phyloP scores from a whole-genome alignment of 192 early-diverging fungal species.

The Martensiomyces pterosporus region DNA sequence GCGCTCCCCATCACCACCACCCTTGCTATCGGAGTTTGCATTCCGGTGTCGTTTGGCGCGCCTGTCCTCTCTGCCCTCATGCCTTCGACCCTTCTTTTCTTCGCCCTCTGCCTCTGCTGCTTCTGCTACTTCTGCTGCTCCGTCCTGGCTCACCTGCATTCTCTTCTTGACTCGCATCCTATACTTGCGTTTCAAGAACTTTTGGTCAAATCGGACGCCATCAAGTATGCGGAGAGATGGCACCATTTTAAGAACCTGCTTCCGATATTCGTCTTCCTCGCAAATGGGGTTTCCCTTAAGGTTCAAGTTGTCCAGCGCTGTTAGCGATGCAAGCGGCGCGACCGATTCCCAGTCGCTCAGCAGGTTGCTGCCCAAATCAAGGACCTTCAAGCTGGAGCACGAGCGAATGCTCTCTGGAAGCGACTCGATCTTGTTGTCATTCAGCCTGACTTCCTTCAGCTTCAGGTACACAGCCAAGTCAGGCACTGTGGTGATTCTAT shows the following conservation, averaged over 20 bases:
- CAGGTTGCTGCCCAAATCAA: slow-evolving; percentile 72
- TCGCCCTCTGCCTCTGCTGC: no score
- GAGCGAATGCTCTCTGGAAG: slow-evolving; percentile 56
- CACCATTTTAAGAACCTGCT: slow-evolving; percentile 6
- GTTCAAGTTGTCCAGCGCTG: slow-evolving; percentile 12
- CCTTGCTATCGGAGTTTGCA: no score
- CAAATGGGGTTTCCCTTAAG: slow-evolving; percentile 26
- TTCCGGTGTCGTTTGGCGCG: no score
- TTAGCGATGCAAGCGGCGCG: slow-evolving; percentile 7
- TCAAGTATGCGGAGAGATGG: slow-evolving; percentile 16
- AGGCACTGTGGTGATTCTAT: slow-evolving; percentile 62
- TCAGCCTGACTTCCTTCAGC: slow-evolving; percentile 71
- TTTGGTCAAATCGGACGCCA: slow-evolving; percentile 19
- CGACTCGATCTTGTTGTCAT: slow-evolving; percentile 66
- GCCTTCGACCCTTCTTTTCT: no score
- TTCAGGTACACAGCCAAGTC: slow-evolving; percentile 55
- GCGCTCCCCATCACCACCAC: no score
- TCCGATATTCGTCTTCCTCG: slow-evolving; percentile 9
- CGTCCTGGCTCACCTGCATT: neutral
- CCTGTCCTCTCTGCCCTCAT: no score
- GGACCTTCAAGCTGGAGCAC: slow-evolving; percentile 57
- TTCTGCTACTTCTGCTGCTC: neutral
- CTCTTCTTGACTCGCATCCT: no score
- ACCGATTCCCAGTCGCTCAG: slow-evolving; percentile 55
- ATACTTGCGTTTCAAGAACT: slow-evolving; percentile 17